Conservation (phyloP, 2,329 filamentous ascomycete species). For the Elsinoe australis region DNA sequence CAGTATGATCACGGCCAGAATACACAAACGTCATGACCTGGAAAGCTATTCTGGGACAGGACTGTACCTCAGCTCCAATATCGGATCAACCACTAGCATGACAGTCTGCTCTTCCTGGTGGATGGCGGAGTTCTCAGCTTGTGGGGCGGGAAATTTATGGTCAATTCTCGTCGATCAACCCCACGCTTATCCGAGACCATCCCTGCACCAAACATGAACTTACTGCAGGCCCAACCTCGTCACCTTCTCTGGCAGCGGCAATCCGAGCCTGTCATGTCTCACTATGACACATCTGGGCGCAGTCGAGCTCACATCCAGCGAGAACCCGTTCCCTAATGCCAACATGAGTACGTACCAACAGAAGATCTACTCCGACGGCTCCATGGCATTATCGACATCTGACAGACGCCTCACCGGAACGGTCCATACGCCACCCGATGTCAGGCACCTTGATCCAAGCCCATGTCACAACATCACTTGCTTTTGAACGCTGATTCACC, state of each 20-base stretch:
- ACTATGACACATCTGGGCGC: background rate
- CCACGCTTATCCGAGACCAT: background rate
- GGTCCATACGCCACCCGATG: background rate
- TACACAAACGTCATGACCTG: no score
- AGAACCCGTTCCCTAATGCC: background rate
- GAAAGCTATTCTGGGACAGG: no score
- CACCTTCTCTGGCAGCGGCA: no score
- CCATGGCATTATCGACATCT: constrained; percentile 12
- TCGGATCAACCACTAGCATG: no score
- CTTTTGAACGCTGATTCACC: background rate
- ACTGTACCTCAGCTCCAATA: background rate
- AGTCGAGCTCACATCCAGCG: background rate
- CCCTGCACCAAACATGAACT: background rate
- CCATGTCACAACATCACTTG: background rate
- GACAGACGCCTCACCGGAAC: constrained; percentile 4
- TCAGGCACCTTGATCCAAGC: background rate
- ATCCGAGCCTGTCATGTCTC: constrained; percentile 10
- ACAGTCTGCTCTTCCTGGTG: no score
- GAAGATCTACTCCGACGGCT: background rate
- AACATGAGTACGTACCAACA: constrained; percentile 11
- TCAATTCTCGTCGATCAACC: constrained; percentile 3
- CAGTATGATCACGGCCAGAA: background rate
- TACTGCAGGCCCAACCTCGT: background rate
- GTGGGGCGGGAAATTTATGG: background rate
- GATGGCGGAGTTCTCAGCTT: background rate